phyloP scores from a whole-genome alignment of 192 early-diverging fungal genomes.

The Coemansia reversa region DNA sequence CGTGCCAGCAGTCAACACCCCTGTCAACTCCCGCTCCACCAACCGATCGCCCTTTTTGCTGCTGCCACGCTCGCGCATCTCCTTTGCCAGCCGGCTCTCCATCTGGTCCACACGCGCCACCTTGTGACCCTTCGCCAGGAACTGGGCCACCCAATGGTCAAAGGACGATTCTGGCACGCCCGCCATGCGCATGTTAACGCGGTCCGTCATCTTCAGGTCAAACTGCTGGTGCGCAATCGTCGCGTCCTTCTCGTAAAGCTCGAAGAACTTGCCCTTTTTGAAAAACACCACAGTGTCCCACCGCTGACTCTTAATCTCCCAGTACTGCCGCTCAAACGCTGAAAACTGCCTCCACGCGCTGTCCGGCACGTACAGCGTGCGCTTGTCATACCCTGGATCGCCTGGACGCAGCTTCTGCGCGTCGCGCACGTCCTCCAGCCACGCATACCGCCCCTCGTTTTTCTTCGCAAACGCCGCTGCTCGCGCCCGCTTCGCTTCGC shows the following conservation, averaged over 20 bases:
- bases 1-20: slow-evolving; percentile 87
- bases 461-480: slow-evolving; percentile 76
- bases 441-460: slow-evolving; percentile 81
- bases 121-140: slow-evolving; percentile 93
- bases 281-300: slow-evolving; percentile 98
- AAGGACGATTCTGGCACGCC: slow-evolving; percentile 95
- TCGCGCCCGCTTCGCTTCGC: slow-evolving; percentile 53
- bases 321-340: slow-evolving; percentile 96
- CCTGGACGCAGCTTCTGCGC: slow-evolving; percentile 63
- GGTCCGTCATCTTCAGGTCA: slow-evolving; percentile 93
- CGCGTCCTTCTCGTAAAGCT: slow-evolving; percentile 99
- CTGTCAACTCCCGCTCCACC: slow-evolving; percentile 81
- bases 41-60: slow-evolving; percentile 68
- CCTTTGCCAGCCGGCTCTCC: slow-evolving; percentile 91
- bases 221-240: slow-evolving; percentile 94
- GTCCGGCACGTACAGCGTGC: slow-evolving; percentile 82
- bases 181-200: slow-evolving; percentile 99
- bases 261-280: slow-evolving; percentile 99
- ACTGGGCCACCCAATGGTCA: slow-evolving; percentile 93
- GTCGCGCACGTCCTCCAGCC: slow-evolving; percentile 84
- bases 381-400: slow-evolving; percentile 86
- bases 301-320: slow-evolving; percentile 93
- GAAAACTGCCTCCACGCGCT: slow-evolving; percentile 84
- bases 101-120: slow-evolving; percentile 97
- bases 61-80: slow-evolving; percentile 73